These are phyloP conservation scores for Blastobotrys chiropterorum DNA, from an alignment of 805 yeast genomes.

Conservation along the genomic window DNA sequence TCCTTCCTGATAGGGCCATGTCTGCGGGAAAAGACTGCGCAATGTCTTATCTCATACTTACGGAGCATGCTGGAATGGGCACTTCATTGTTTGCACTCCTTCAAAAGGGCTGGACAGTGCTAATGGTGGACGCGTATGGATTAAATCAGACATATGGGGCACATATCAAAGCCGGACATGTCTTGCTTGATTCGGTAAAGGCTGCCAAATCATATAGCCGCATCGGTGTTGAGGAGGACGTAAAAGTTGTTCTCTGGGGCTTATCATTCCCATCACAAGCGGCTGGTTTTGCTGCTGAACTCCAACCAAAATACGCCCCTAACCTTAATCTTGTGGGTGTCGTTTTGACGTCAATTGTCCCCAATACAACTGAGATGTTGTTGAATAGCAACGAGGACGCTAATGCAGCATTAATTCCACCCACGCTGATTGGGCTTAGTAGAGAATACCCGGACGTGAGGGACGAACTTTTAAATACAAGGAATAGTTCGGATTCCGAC, in stretches of 20 bases:
- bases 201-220: constrained; percentile 14
- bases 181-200: constrained; percentile 23
- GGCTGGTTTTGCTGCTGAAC: constrained; percentile 26
- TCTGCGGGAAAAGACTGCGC: not conserved
- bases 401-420: constrained; percentile 20
- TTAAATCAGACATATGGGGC: constrained; percentile 24
- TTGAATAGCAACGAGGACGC: constrained; percentile 14
- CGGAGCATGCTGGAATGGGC: not conserved
- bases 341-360: constrained; percentile 23
- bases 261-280: constrained; percentile 3
- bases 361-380: constrained; percentile 17
- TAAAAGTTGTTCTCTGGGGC: constrained; percentile 2
- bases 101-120: constrained; percentile 3
- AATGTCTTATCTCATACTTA: not conserved
- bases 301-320: constrained; percentile 24
- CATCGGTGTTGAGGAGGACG: not conserved
- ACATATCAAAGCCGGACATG: constrained; percentile 24
- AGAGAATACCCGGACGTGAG: constrained; percentile 19
- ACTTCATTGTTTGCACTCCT: not conserved
- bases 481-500: not conserved
- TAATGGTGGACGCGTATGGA: constrained; percentile 28
- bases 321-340: constrained; percentile 24
- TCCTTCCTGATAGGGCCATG: not conserved
- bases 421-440: constrained; percentile 23
- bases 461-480: constrained; percentile 9